These are phyloP conservation scores for Suillus placidus DNA, from an alignment of 768 basidiomycete species.

Conservation along the genomic window DNA sequence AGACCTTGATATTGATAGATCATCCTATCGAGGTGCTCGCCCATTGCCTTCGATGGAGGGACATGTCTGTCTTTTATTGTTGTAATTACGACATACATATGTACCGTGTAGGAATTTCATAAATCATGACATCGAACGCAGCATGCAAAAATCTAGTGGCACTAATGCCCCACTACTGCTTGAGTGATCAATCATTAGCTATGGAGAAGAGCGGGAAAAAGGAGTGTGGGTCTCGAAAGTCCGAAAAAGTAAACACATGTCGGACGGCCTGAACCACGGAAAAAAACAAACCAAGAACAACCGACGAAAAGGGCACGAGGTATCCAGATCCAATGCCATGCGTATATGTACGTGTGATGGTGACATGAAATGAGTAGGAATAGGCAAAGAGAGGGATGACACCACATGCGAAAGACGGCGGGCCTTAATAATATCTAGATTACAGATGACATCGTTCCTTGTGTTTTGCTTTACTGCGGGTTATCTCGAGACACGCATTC, in stretches of 20 bases:
- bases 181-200: conserved; percentile 5
- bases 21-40: background rate
- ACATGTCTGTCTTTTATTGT: background rate
- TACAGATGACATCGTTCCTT: conserved; percentile 14
- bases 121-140: background rate
- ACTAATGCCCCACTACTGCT: background rate
- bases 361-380: conserved; percentile 8
- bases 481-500: background rate
- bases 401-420: conserved; percentile 15
- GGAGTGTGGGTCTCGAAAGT: conserved; percentile 11
- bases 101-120: background rate
- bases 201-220: conserved; percentile 10
- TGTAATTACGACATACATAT: conserved; percentile 3
- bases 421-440: conserved; percentile 18
- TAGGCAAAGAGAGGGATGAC: conserved; percentile 16
- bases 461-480: background rate
- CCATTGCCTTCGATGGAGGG: background rate
- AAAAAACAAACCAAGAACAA: conserved; percentile 8
- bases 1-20: background rate
- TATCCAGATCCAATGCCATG: conserved; percentile 15
- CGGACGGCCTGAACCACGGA: conserved; percentile 1
- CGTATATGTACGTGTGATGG: conserved; percentile 14
- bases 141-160: background rate
- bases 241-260: conserved; percentile 1
- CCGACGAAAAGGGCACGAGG: conserved; percentile 9